Evolutionary conservation across 139 green algal genomes (phyloP).

Genomic region (Volvox africanus): DNA sequence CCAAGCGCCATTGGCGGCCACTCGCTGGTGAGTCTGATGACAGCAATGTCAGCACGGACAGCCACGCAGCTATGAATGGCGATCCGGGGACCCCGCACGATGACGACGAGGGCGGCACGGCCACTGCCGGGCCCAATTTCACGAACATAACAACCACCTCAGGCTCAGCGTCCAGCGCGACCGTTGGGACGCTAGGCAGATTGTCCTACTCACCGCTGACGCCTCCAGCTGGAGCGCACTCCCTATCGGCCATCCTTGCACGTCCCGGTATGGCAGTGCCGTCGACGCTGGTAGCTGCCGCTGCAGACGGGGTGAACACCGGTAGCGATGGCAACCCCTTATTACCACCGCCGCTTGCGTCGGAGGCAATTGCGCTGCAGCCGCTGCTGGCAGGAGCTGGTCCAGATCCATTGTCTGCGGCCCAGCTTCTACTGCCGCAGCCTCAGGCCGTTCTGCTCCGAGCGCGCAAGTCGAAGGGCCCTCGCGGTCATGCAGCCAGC

Average conservation of each 20-base stretch:
- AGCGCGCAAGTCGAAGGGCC: neutral
- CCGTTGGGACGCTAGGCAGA: neutral
- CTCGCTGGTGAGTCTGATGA: constrained; percentile 23
- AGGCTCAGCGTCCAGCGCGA: neutral
- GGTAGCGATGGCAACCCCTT: neutral
- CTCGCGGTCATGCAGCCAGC: neutral
- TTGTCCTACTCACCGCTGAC: constrained; percentile 17
- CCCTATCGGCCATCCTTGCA: neutral
- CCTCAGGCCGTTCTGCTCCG: constrained; percentile 1
- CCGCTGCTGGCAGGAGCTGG: neutral
- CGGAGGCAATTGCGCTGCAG: neutral
- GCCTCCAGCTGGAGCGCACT: neutral
- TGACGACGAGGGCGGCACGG: constrained; percentile 38
- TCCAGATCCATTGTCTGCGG: neutral
- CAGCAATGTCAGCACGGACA: constrained; percentile 22
- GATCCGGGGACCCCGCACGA: neutral
- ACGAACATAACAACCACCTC: neutral
- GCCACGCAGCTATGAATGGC: neutral
- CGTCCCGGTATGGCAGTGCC: neutral
- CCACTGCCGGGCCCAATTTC: neutral
- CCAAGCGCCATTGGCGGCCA: constrained; percentile 23
- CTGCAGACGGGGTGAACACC: neutral
- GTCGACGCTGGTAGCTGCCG: neutral
- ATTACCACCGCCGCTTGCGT: neutral
- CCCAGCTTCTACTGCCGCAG: constrained; percentile 4